phyloP scores from a whole-genome alignment of 768 basidiomycete species.

The Mrakia blollopis region DNA sequence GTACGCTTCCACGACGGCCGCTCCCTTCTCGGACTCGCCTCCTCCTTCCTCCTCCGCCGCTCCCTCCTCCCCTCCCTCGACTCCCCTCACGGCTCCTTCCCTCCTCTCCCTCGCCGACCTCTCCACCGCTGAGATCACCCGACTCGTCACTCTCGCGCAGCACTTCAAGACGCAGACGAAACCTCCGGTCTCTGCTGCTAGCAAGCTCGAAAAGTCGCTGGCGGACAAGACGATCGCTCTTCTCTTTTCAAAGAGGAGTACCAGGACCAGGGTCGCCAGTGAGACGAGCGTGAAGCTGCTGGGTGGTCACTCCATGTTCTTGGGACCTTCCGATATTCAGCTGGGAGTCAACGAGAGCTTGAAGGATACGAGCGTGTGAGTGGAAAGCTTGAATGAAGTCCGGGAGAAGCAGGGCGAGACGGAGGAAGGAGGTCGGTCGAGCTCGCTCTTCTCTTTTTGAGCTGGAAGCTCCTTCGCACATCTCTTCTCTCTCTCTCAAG shows the following conservation, averaged over 20 bases:
- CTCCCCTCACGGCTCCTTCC: conserved; percentile 8
- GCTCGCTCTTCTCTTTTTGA: not conserved
- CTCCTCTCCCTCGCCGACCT: conserved; percentile 30
- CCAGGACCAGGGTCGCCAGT: conserved; percentile 79
- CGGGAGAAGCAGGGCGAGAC: not conserved
- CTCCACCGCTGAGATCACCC: conserved; percentile 26
- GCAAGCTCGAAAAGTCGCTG: conserved; percentile 35
- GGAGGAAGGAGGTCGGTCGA: not conserved
- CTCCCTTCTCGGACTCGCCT: not conserved
- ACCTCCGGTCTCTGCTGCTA: conserved; percentile 10
- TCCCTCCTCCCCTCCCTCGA: not conserved
- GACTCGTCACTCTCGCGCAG: conserved; percentile 24
- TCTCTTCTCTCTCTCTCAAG: not conserved
- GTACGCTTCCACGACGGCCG: not conserved
- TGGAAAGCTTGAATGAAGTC: not conserved
- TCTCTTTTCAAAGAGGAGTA: conserved; percentile 88
- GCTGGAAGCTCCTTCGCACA: too few relatives aligned
- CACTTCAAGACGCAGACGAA: conserved; percentile 26
- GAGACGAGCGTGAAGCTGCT: conserved; percentile 75
- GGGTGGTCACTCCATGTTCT: conserved; percentile 74
- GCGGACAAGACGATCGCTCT: conserved; percentile 75
- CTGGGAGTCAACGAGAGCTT: conserved; percentile 88
- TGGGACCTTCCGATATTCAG: conserved; percentile 86
- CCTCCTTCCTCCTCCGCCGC: conserved; percentile 3
- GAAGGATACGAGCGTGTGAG: conserved; percentile 65